Evolutionary conservation across 2,329 filamentous ascomycete species (phyloP), one percentile per base, ranked within the genome.

Genomic region (Corniculantispora saksenae): DNA sequence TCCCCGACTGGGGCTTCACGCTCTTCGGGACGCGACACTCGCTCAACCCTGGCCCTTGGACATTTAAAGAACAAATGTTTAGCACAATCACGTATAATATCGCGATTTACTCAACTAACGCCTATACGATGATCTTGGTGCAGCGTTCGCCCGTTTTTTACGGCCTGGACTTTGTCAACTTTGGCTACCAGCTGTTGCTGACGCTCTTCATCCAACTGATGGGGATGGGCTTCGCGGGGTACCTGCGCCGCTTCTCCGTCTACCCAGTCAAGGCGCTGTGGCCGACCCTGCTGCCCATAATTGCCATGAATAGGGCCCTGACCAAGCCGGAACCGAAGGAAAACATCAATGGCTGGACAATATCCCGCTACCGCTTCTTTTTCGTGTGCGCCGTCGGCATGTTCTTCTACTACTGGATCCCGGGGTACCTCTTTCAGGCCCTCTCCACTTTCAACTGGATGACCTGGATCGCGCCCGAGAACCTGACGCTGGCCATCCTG

Each of bases 41-140:
- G 10, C 74, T 86, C 17, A 86, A 86, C 67, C 83, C 84, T 0
- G 83, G 84, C 0, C 80, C 79, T 0, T 87, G 87, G 72, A 84
- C 81, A 58, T 82, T 81, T 69, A 88, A 88, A 70, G 85, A 88
- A 72, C 85, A 88, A 69, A 84, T 85, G 78, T 73, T 87, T n/a
- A 83, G 86, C 43, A 83, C 83, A 3, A 83, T 86, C 67, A 85
- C 85, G 79, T 83, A 86, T 58, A 86, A 87, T 72, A 81, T 82
- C 5, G 78, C 78, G 35, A 81, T 76, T 67, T 77, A 77, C 64
- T 72, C 75, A 12, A 81, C 81, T 1, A 83, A 83, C 70, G 82
- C 81, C 3, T 80, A 80, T 70, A 77, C 79, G 68, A 81, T 83
- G 59, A 78, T 83, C 63, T 80, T 79, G 76, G 78, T 78, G 10